Percentiles rank a stretch among this genome's conserved stretches.
These are phyloP conservation scores for Alnus rubra DNA, from an alignment of 306 rosid genomes.

Conservation along the genomic window DNA sequence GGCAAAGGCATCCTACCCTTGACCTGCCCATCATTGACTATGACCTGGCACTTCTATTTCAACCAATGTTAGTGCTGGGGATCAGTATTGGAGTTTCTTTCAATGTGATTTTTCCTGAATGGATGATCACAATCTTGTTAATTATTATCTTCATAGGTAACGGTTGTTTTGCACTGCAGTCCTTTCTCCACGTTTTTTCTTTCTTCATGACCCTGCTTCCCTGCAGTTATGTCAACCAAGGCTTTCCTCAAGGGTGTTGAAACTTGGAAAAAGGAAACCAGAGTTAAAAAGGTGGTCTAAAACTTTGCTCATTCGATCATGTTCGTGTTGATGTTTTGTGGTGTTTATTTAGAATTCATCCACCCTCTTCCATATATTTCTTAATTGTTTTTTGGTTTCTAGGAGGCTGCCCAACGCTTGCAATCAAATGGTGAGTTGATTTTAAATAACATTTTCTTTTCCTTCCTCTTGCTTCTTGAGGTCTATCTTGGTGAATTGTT, in stretches of 20 bases:
- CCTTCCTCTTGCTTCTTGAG: background rate
- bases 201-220: conserved; percentile 1
- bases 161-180: background rate
- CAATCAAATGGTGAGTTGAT: conserved; percentile 59
- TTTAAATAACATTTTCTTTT: background rate
- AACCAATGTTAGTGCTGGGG: conserved; percentile 74
- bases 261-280: conserved; percentile 75
- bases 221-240: conserved; percentile 65
- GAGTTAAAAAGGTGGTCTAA: conserved; percentile 46
- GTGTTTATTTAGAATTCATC: background rate
- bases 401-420: conserved; percentile 59
- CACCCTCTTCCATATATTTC: background rate
- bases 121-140: conserved; percentile 79
- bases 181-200: background rate
- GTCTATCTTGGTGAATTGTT: background rate
- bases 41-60: conserved; percentile 67
- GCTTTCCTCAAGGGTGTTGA: conserved; percentile 69
- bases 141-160: conserved; percentile 67
- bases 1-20: conserved; percentile 70
- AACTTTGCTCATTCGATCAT: background rate
- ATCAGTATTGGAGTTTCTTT: conserved; percentile 78
- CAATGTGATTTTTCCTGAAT: conserved; percentile 79
- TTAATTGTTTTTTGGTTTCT: conserved; percentile 37
- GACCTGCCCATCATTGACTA: conserved; percentile 73
- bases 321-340: background rate